Conservation (phyloP, 2,329 filamentous ascomycete species). For the Trichoderma atroviride region DNA sequence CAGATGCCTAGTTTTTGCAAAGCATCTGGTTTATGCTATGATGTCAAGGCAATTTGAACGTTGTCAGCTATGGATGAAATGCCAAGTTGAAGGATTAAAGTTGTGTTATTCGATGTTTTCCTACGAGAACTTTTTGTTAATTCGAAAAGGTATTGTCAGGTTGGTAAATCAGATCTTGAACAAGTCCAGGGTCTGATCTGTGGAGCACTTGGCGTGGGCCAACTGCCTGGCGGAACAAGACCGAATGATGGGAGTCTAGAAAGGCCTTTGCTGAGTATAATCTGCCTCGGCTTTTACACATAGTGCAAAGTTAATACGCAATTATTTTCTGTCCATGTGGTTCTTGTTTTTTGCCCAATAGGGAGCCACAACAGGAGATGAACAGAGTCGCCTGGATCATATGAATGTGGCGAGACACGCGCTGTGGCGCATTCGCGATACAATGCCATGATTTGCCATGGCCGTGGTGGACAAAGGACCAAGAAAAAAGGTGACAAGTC, state of each 20-base stretch:
- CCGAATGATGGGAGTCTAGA: neutral
- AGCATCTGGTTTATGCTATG: neutral
- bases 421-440: neutral
- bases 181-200: neutral
- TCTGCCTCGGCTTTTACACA: neutral
- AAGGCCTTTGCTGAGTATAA: neutral
- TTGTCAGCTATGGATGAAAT: neutral
- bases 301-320: neutral
- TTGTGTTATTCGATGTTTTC: neutral
- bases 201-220: neutral
- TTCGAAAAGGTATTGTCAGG: neutral
- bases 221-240: neutral
- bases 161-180: neutral
- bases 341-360: neutral
- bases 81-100: neutral
- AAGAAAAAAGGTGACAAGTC: slow-evolving; percentile 5
- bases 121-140: neutral
- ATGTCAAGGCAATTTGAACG: neutral
- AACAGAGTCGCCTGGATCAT: neutral
- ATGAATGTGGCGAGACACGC: neutral
- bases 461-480: neutral
- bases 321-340: neutral
- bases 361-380: neutral
- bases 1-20: neutral
- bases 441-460: neutral